These are phyloP conservation scores for Zasmidium citrigriseum DNA, from an alignment of 2,329 filamentous ascomycete genomes.

Conservation along the genomic window DNA sequence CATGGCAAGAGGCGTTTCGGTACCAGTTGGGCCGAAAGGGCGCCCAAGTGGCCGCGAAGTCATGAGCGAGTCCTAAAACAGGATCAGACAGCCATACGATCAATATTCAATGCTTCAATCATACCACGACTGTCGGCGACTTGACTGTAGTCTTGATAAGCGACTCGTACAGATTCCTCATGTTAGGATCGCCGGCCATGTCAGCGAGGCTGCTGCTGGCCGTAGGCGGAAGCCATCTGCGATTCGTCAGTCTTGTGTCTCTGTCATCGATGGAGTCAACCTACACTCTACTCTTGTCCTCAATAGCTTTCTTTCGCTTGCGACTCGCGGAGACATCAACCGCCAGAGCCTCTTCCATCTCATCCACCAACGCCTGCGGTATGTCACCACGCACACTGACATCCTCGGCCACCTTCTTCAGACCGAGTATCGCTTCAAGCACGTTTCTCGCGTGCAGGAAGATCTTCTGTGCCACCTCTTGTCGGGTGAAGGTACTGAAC, in stretches of 20 bases:
- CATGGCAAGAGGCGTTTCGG: no score
- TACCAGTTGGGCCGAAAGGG: no score
- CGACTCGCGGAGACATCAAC: no score
- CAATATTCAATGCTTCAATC: no score
- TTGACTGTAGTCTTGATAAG: conserved; percentile 8
- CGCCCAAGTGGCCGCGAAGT: no score
- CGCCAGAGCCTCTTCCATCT: neutral
- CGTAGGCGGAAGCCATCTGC: no score
- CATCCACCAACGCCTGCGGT: conserved; percentile 9
- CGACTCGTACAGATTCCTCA: conserved; percentile 1
- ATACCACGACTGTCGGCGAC: conserved; percentile 10
- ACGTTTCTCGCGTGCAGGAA: conserved; percentile 11
- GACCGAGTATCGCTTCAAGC: conserved; percentile 5
- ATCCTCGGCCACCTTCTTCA: conserved; percentile 10
- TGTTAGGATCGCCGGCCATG: neutral
- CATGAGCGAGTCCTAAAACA: neutral
- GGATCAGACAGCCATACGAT: neutral
- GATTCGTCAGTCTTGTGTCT: no score
- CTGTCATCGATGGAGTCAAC: no score
- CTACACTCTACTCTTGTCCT: no score
- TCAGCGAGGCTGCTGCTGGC: no score
- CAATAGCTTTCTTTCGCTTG: no score
- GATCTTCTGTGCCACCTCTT: conserved; percentile 3
- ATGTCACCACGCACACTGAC: conserved; percentile 14
- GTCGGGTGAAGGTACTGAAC: conserved; percentile 1